Base-by-base conservation (phyloP, 164 flowering plant genomes). In the Tinospora cordifolia region DNA sequence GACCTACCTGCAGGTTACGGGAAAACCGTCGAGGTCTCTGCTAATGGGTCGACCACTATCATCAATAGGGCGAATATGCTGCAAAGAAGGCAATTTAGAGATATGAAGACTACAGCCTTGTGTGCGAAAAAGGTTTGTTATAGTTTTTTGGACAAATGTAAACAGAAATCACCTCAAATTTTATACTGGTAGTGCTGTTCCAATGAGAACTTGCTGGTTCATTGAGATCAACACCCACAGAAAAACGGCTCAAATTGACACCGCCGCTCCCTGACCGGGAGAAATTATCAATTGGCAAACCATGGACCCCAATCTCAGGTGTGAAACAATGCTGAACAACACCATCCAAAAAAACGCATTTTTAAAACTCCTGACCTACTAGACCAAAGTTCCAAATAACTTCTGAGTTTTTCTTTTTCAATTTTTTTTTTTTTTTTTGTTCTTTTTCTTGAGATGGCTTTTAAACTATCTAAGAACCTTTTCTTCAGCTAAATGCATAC, bases 231-330 rank as follows among this genome's bases (percentile, higher is more conserved):
- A 93, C 57, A 8, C 93, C 97, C 40, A 82, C 88, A 49, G 93
- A 89, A 24, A 87, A 81, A 46, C 87, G 86, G 76, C 87, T 80
- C 67, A 93, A 79, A 79, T 91, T 93, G 76, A 93, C 97, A 75
- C 92, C 95, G 27, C 93, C 93, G 78, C 88, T 84, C 39, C 84
- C 88, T 46, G 93, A 81, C 64, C 88, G 93, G 26, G 97, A 89
- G 83, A 87, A 89, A 73, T 89, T 90, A 34, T 89, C 90, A 19
- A 79, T 49, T n/a, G 97, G 92, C 40, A 76, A 66, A 47, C 98
- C 97, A 76, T 91, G 94, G 67, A 93, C 85, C 34, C 87, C 94
- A 49, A 91, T 81, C 83, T 90, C 97, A 22, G 98, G 98, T 11
- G 97, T 84, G 63, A 86, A 22, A 4, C 93, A 86, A 72, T 91